Conservation (phyloP, 257 asterid species). For the Solanum sitiens region DNA sequence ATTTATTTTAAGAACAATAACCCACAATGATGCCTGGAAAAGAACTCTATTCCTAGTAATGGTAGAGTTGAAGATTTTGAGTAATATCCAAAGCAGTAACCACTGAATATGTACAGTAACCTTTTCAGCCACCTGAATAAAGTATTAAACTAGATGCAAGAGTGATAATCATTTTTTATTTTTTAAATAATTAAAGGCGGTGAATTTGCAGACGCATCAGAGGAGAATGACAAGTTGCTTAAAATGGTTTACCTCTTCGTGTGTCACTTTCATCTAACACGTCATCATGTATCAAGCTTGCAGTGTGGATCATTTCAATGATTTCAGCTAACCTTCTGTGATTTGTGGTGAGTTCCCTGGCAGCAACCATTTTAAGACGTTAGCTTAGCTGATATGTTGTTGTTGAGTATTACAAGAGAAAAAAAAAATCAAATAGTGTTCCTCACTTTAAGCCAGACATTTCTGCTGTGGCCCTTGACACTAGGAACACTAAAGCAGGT, state of each 20-base stretch:
- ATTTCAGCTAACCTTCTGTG: slow-evolving; percentile 94
- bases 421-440: not conserved
- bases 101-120: not conserved
- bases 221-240: not conserved
- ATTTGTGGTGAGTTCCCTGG: slow-evolving; percentile 78
- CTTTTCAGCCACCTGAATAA: not conserved
- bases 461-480: slow-evolving; percentile 85
- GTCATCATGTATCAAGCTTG: slow-evolving; percentile 94
- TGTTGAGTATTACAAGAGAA: not conserved
- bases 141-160: not conserved
- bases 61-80: not conserved
- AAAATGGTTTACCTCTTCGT: slow-evolving; percentile 61
- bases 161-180: not conserved
- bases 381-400: not conserved
- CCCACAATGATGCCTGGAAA: not conserved
- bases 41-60: not conserved
- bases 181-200: not conserved
- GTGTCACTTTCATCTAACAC: slow-evolving; percentile 88
- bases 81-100: not conserved
- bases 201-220: not conserved
- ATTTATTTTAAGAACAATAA: not conserved
- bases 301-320: slow-evolving; percentile 98
- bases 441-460: slow-evolving; percentile 67
- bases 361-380: not conserved
- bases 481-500: slow-evolving; percentile 89